A percentile compares a stretch with the other conserved stretches of the same genome.
phyloP scores from a whole-genome alignment of 805 yeast species.

The Blastobotrys americana region DNA sequence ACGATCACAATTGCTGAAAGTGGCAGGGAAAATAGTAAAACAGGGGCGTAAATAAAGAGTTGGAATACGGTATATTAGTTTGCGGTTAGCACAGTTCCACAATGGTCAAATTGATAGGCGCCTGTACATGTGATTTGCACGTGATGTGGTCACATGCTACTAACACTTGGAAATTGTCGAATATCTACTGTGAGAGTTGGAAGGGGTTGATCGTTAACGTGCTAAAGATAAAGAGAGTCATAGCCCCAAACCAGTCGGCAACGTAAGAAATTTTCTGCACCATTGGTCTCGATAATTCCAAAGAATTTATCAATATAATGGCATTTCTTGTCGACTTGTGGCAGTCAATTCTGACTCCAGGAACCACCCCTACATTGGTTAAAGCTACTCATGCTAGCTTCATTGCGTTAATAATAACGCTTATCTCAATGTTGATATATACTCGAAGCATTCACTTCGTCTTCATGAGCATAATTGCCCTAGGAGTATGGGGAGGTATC shows the following conservation, averaged over 20 bases:
- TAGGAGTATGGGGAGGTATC: slow-evolving; percentile 66
- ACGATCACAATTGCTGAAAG: not conserved
- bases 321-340: slow-evolving; percentile 57
- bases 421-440: slow-evolving; percentile 52
- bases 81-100: too few relatives aligned
- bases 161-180: not conserved
- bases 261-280: too few relatives aligned
- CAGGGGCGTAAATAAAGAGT: not conserved
- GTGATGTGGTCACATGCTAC: not conserved
- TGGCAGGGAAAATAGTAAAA: not conserved
- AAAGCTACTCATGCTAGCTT: slow-evolving; percentile 85
- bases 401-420: slow-evolving; percentile 49
- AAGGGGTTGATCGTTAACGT: too few relatives aligned
- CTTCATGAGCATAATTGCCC: slow-evolving; percentile 47
- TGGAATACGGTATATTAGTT: too few relatives aligned
- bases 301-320: too few relatives aligned
- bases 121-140: not conserved
- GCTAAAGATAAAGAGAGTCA: too few relatives aligned
- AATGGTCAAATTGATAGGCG: not conserved
- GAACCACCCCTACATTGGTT: slow-evolving; percentile 83
- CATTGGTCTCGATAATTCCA: too few relatives aligned
- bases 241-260: too few relatives aligned
- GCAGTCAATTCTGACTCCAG: slow-evolving; percentile 90
- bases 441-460: slow-evolving; percentile 60
- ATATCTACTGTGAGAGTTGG: too few relatives aligned